phyloP scores from a whole-genome alignment of 2,329 filamentous ascomycete species.

The Ophiostoma sp. region DNA sequence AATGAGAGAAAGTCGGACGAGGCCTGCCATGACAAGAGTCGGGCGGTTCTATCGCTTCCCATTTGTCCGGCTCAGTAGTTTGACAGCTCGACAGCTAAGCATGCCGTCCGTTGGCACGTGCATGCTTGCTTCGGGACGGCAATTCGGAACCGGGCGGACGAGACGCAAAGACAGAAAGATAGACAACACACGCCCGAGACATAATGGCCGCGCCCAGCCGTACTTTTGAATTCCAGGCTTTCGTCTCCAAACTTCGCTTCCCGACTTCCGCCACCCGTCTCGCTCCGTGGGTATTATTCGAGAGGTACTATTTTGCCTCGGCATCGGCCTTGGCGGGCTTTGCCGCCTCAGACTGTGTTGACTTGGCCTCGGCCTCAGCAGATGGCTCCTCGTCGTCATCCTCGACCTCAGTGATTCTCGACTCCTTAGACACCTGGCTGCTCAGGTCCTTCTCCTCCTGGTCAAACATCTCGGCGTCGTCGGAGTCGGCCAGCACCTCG shows the following conservation, averaged over 20 bases:
- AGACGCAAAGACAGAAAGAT: background rate
- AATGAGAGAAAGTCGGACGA: conserved; percentile 8
- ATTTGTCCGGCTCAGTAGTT: background rate
- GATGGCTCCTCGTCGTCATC: conserved; percentile 17
- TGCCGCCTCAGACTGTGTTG: conserved; percentile 17
- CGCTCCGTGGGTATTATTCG: conserved; percentile 2
- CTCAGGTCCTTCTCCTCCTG: conserved; percentile 82
- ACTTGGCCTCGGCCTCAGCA: conserved; percentile 13
- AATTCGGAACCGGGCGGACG: background rate
- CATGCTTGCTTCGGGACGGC: background rate
- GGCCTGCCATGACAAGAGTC: background rate
- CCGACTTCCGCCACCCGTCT: conserved; percentile 9
- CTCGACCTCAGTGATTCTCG: conserved; percentile 30
- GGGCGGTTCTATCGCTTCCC: background rate
- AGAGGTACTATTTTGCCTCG: conserved; percentile 9
- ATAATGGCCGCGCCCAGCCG: background rate
- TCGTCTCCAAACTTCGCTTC: background rate
- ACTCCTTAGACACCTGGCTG: conserved; percentile 71
- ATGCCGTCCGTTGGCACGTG: background rate
- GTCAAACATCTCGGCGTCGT: conserved; percentile 92
- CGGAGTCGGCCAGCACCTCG: conserved; percentile 81
- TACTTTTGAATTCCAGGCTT: background rate
- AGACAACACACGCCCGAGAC: background rate
- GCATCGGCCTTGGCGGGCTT: conserved; percentile 18
- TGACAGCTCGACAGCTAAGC: background rate